Conservation (phyloP, 352 stramenopile genomes). For the Pythium dissimile region DNA sequence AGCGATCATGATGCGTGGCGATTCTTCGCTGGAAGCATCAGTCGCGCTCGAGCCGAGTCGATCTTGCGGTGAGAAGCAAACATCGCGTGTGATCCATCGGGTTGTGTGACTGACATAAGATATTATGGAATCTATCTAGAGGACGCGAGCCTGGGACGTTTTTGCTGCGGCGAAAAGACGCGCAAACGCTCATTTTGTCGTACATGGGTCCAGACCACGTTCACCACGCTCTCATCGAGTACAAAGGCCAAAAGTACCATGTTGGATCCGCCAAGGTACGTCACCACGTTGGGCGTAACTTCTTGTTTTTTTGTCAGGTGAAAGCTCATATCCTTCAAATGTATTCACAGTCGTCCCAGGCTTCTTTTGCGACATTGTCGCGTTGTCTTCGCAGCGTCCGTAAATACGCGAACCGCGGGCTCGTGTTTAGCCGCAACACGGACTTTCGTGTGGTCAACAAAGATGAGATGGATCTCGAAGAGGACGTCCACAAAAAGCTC, state of each 20-base stretch:
- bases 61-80: slow-evolving; percentile 49
- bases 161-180: slow-evolving; percentile 75
- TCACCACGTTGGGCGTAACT: too few species aligned
- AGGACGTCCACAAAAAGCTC: slow-evolving; percentile 28
- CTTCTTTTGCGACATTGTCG: slow-evolving; percentile 61
- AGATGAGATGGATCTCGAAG: slow-evolving; percentile 40
- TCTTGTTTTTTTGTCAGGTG: too few species aligned
- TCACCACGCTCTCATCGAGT: slow-evolving; percentile 85
- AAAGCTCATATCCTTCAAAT: background rate
- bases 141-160: slow-evolving; percentile 70
- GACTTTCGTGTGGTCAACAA: slow-evolving; percentile 75
- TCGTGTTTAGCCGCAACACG: slow-evolving; percentile 68
- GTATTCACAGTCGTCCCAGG: slow-evolving; percentile 37
- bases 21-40: slow-evolving; percentile 83
- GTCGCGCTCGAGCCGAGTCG: slow-evolving; percentile 51
- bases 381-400: slow-evolving; percentile 79
- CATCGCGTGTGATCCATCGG: background rate
- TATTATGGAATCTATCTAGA: slow-evolving; percentile 8
- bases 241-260: slow-evolving; percentile 61
- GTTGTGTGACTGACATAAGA: background rate
- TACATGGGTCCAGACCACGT: slow-evolving; percentile 62
- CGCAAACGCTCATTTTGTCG: slow-evolving; percentile 78
- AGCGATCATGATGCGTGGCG: slow-evolving; percentile 69
- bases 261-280: slow-evolving; percentile 73
- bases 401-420: slow-evolving; percentile 66